Conservation (phyloP, 2,329 filamentous ascomycete genomes). For the Zymoseptoria tritici region DNA sequence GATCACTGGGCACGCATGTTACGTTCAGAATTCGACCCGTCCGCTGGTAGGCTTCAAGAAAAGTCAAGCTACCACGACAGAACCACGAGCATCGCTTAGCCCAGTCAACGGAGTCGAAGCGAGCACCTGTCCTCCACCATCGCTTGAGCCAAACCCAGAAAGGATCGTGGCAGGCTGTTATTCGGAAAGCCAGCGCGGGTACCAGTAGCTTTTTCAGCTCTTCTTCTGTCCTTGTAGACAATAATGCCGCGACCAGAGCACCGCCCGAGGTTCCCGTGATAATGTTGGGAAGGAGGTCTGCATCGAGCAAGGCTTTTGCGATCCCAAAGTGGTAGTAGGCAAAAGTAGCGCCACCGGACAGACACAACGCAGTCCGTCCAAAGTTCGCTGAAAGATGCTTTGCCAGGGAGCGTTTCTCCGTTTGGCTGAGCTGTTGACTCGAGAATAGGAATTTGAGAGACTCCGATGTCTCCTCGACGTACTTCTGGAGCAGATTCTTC, state of each 20-base stretch:
- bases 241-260: slow-evolving; percentile 76
- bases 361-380: slow-evolving; percentile 82
- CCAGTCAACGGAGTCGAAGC: slow-evolving; percentile 93
- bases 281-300: slow-evolving; percentile 77
- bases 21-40: slow-evolving; percentile 94
- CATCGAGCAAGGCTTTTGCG: slow-evolving; percentile 79
- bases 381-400: slow-evolving; percentile 86
- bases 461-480: slow-evolving; percentile 73
- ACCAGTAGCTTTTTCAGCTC: slow-evolving; percentile 80
- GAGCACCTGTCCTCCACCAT: slow-evolving; percentile 87
- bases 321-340: slow-evolving; percentile 97
- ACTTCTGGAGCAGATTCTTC: slow-evolving; percentile 87
- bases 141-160: slow-evolving; percentile 68
- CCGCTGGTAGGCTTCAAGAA: slow-evolving; percentile 86
- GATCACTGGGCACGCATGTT: slow-evolving; percentile 89
- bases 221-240: slow-evolving; percentile 84
- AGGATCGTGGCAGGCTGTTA: slow-evolving; percentile 76
- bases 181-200: slow-evolving; percentile 75
- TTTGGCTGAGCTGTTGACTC: slow-evolving; percentile 58
- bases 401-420: slow-evolving; percentile 74
- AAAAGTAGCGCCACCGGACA: slow-evolving; percentile 89
- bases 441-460: slow-evolving; percentile 61
- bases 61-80: slow-evolving; percentile 83
- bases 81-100: slow-evolving; percentile 82
- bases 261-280: slow-evolving; percentile 96